Conservation (phyloP, 2,329 filamentous ascomycete genomes). For the Hymenoscyphus repandus region DNA sequence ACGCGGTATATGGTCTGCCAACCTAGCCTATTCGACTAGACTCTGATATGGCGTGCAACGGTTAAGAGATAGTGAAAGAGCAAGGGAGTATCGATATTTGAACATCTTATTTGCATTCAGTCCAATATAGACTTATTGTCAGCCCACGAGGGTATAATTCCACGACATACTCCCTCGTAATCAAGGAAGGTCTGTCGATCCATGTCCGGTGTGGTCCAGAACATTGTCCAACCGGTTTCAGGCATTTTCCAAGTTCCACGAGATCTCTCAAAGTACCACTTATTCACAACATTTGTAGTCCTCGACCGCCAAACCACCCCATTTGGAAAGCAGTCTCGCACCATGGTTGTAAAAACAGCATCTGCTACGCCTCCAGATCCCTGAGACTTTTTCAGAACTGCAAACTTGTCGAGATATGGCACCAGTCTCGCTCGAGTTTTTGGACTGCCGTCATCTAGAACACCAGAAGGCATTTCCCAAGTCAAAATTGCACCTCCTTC, state of each 20-base stretch:
- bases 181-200: constrained; percentile 54
- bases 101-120: constrained; percentile 29
- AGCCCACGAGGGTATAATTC: constrained; percentile 58
- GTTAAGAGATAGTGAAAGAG: too few relatives aligned
- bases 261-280: constrained; percentile 97
- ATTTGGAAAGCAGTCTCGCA: constrained; percentile 76
- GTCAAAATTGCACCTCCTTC: constrained; percentile 93
- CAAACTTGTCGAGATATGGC: constrained; percentile 96
- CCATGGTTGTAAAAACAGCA: constrained; percentile 94
- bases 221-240: constrained; percentile 93
- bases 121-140: constrained; percentile 55
- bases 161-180: constrained; percentile 70
- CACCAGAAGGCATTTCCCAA: constrained; percentile 73
- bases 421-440: constrained; percentile 60
- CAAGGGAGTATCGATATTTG: too few relatives aligned
- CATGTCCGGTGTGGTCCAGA: constrained; percentile 78
- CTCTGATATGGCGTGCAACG: too few relatives aligned
- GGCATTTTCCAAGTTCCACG: constrained; percentile 76
- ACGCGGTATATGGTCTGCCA: too few relatives aligned
- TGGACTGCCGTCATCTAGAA: constrained; percentile 48
- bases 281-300: constrained; percentile 73
- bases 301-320: constrained; percentile 74
- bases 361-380: constrained; percentile 91
- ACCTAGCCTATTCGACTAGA: too few relatives aligned
- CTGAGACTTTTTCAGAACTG: constrained; percentile 81